Evolutionary conservation across 1,284 basidiomycete genomes (phyloP), one percentile per base, ranked within the genome.

Genomic region (Ustilago bromivora): DNA sequence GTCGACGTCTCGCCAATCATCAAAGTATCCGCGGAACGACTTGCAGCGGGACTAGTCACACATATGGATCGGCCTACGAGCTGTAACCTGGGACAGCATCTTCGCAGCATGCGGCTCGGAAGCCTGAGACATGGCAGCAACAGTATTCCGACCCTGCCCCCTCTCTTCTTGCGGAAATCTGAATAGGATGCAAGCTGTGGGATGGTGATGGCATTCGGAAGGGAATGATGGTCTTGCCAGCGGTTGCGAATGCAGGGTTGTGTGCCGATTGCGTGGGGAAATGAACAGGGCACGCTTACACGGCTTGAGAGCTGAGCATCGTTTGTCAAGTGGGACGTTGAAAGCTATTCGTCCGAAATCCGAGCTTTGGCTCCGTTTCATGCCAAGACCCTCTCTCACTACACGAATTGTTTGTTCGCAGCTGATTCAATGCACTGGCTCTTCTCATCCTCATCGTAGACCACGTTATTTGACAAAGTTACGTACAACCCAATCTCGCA

Each of bases 61-160:
- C 36, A 38, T 38, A 9, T 7, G 10, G 36, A 38, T 38, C 13
- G 36, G 4, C n/a, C 43, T 28, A 46, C 19, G 43, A 46, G n/a
- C n/a, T 19, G 43, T 28, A 46, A 15, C 19, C 43, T 9, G 7
- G 19, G 19, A 46, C 11, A 31, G 15, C 28, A 6, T 12, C 28
- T 5, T 19, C 5, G 46, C 46, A 23, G 49, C 9, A 19, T 38
- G 35, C 34, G n/a, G 28, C n/a, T 55, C 53, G 19, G 53, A 35
- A 55, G 35, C 13, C n/a, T 55, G 35, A 55, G 35, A 55, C 53
- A 55, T 35, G 53, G 53, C 36, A 55, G 49, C 53, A 38, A 19
- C 34, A 53, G 31, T 15, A 13, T 51, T 51, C 49, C 23, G 28
- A 32, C 49, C 13, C 49, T 28, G 49, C 28, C 28, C 13, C n/a